Conservation (phyloP, 257 asterid species). For the Plantago ovata region DNA sequence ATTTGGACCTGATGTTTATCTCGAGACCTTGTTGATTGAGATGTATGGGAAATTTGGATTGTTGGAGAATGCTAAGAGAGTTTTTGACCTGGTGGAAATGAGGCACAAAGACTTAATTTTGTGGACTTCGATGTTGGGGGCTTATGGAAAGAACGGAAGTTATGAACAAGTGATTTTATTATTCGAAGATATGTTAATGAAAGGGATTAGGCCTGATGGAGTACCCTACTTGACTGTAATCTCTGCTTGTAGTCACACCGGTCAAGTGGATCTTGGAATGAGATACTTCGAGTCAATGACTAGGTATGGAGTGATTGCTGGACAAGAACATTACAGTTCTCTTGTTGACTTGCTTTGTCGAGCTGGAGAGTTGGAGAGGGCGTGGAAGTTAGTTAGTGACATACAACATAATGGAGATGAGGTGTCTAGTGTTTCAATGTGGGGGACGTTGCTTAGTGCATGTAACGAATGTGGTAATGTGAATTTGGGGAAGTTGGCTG, state of each 20-base stretch:
- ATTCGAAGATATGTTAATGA: constrained; percentile 52
- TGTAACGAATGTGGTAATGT: constrained; percentile 77
- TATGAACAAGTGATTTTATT: constrained; percentile 45
- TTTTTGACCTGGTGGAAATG: constrained; percentile 43
- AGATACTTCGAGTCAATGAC: constrained; percentile 64
- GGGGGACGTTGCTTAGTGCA: no score
- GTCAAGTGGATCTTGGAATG: constrained; percentile 74
- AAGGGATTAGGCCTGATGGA: constrained; percentile 72
- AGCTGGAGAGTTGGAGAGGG: constrained; percentile 75
- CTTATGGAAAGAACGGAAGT: constrained; percentile 59
- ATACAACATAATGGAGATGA: no score
- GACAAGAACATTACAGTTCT: constrained; percentile 80
- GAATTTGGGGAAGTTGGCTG: constrained; percentile 64
- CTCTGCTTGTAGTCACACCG: constrained; percentile 84
- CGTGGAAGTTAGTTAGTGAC: constrained; percentile 46
- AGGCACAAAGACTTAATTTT: constrained; percentile 53
- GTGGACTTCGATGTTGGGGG: constrained; percentile 86
- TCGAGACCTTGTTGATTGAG: constrained; percentile 75
- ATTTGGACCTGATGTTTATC: constrained; percentile 45
- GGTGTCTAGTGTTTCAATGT: constrained; percentile 54
- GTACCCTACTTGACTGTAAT: constrained; percentile 70
- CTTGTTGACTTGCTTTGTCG: constrained; percentile 78
- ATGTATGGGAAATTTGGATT: constrained; percentile 86
- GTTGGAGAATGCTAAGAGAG: constrained; percentile 48
- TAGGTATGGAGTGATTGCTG: constrained; percentile 39